Base-by-base conservation (phyloP, 306 rosid genomes). In the Cucurbita pepo region DNA sequence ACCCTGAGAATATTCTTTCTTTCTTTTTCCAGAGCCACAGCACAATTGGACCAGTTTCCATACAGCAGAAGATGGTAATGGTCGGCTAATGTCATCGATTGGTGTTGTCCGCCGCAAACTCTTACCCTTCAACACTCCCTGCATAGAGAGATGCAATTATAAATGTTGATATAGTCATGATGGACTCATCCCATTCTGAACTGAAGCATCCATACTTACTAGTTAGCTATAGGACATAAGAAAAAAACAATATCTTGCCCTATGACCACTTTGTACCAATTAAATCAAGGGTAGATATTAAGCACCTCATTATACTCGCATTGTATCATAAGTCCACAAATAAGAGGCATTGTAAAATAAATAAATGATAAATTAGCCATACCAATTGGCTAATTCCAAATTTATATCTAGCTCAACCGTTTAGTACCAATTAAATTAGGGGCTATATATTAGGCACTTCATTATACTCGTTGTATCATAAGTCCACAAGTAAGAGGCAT, bases 101-200 rank as follows among this genome's bases (percentile, higher is more conserved):
- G 98, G 98, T 41, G 98, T 93, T 71, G 43, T 81, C 50, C 98
- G 96, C 34, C 97, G 81, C 80, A 38, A 87, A 78, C 98, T 93
- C 85, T 92, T 88, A 73, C 89, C 91, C 78, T 83, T 93, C 78
- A 88, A 82, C 80, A 93, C 75, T 79, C 98, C 98, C 98, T 93
- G 79, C 37, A 76, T 3, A 6, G 71, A 74, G 37, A 47, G 40
- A 21, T 13, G 11, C 72, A 67, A 67, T 47, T 13, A 25, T 67
- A 9, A 47, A 25, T 67, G 10, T 67, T 66, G 72, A 67, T 45
- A 47, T 25, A 12, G 56, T 47, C 1, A 6, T 5, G 56, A 66
- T 19, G 56, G 52, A 53, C 30, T 66, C 38, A 22, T 47, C 56
- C 10, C 38, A 19, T 44, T 45, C 55, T 25, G 18, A 45, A 66